Conservation (phyloP, 805 yeast genomes). For the Cyberlindnera mississippiensis region DNA sequence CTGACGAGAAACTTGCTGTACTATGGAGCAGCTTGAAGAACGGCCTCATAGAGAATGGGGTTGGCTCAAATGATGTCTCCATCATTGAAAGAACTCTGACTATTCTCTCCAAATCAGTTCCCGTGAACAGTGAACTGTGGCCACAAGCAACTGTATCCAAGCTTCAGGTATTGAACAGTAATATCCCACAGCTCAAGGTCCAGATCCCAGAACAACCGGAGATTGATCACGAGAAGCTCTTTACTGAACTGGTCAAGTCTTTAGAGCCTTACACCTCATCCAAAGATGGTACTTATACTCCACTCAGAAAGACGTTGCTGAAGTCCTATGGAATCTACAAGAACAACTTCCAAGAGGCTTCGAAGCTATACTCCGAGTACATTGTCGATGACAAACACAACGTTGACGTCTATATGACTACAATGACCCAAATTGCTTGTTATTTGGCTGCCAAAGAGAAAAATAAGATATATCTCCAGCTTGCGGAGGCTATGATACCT, state of each 20-base stretch:
- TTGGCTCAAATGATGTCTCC: background rate
- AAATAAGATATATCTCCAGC: constrained; percentile 29
- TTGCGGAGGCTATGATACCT: constrained; percentile 37
- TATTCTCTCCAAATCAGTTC: constrained; percentile 4
- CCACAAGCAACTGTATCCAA: constrained; percentile 1
- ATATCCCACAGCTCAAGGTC: constrained; percentile 1
- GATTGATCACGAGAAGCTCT: constrained; percentile 4
- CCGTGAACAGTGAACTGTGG: constrained; percentile 7
- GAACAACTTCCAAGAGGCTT: constrained; percentile 9
- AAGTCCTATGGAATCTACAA: constrained; percentile 17
- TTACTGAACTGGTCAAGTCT: constrained; percentile 1
- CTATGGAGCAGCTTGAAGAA: constrained; percentile 9
- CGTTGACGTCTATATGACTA: constrained; percentile 38
- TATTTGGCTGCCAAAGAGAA: constrained; percentile 36
- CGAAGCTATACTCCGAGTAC: constrained; percentile 30
- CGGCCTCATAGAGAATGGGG: background rate
- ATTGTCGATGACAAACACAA: constrained; percentile 37
- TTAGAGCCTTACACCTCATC: constrained; percentile 7
- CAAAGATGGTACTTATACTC: background rate
- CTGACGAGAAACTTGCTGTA: constrained; percentile 7
- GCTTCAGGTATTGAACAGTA: constrained; percentile 3
- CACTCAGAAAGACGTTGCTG: constrained; percentile 8
- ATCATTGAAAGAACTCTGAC: constrained; percentile 5
- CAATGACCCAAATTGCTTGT: constrained; percentile 38
- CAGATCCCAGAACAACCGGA: constrained; percentile 2